These are phyloP conservation scores for Strigomonas culicis DNA, from an alignment of 208 protist species.

Conservation along the genomic window DNA sequence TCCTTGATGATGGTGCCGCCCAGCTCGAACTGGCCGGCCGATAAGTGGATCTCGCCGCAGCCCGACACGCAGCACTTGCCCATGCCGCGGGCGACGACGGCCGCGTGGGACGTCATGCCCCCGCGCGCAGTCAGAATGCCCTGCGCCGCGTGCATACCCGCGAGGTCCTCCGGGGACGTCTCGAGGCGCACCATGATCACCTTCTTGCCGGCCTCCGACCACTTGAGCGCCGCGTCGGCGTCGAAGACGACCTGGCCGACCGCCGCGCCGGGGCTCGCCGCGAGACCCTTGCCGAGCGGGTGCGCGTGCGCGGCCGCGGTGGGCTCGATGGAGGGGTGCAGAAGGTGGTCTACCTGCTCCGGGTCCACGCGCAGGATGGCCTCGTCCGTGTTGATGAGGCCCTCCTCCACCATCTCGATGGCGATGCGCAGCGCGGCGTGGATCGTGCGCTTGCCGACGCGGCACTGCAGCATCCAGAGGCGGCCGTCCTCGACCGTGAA, in stretches of 20 bases:
- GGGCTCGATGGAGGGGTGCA: slow-evolving; percentile 87
- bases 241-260: slow-evolving; percentile 91
- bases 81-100: slow-evolving; percentile 95
- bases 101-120: slow-evolving; percentile 96
- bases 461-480: slow-evolving; percentile 95
- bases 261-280: slow-evolving; percentile 91
- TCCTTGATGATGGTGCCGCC: slow-evolving; percentile 57
- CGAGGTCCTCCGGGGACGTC: slow-evolving; percentile 94
- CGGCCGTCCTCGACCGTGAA: slow-evolving; percentile 95
- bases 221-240: slow-evolving; percentile 64
- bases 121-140: slow-evolving; percentile 93
- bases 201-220: slow-evolving; percentile 51
- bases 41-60: slow-evolving; percentile 69
- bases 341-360: slow-evolving; percentile 82
- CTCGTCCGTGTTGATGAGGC: slow-evolving; percentile 88
- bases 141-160: slow-evolving; percentile 85
- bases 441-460: slow-evolving; percentile 93
- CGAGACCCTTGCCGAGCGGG: slow-evolving; percentile 89
- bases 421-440: slow-evolving; percentile 86
- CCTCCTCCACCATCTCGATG: slow-evolving; percentile 92
- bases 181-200: slow-evolving; percentile 93
- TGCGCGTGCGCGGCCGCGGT: slow-evolving; percentile 33
- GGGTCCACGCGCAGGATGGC: slow-evolving; percentile 78
- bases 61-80: slow-evolving; percentile 94
- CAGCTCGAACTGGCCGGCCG: slow-evolving; percentile 38